Evolutionary conservation across 1,284 basidiomycete species (phyloP), one percentile per base, ranked within the genome.

Genomic region (Mrakiaceae sp.): DNA sequence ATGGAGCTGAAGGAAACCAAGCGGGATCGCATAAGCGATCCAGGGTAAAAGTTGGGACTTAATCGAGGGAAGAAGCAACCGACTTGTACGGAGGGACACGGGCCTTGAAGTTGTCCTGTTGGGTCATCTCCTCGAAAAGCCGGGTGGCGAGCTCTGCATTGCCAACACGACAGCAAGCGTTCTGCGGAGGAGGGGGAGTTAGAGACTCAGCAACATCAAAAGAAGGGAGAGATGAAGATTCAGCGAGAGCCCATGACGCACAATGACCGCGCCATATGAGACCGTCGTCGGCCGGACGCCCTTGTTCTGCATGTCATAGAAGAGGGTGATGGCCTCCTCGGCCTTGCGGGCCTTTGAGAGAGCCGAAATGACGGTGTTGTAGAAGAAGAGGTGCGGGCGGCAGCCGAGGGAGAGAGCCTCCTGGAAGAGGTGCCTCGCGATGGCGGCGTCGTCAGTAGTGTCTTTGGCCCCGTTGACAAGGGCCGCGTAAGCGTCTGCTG

Each of bases 311-410:
- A 90, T 91, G 85, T 92, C 91, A 62, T 85, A 81, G 81, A 97
- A 96, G 66, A 95, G 78, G 70, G 88, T 85, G 64, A 97, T 78
- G 0, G 91, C 93, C 67, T 83, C 80, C 70, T 93, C 90, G 0
- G 91, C 90, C 77, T 94, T 94, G 70, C 93, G 83, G 0, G 94
- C 94, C 74, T 89, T 90, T 51, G 90, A 86, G 6, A 96, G 81
- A 77, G 95, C 94, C 68, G 89, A 91, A 76, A 97, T 96, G 77
- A 94, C 87, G 68, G 90, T 96, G 79, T 97, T 97, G 80, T 88
- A 97, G 49, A 97, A 81, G 77, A 87, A 97, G 60, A 87, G 81
- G 73, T 90, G 90, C 10, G 90, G 87, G 44, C 74, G 71, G 50
- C 94, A 87, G 14, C 85, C 84, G 52, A 84, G 81, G 50, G 77